These are phyloP conservation scores for Cicer pinnatifidum DNA, from an alignment of 306 rosid species.

Conservation along the genomic window DNA sequence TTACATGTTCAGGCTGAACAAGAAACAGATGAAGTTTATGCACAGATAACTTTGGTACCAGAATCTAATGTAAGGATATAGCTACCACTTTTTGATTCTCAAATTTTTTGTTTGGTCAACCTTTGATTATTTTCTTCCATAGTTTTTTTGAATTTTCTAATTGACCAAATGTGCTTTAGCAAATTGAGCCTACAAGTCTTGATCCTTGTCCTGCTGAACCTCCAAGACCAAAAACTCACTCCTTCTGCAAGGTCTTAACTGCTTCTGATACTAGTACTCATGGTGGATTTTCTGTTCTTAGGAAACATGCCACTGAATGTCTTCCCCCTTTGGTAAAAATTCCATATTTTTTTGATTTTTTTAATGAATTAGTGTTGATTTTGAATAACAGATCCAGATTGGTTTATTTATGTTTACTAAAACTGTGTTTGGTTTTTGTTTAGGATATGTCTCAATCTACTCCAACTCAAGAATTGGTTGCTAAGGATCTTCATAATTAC, in stretches of 20 bases:
- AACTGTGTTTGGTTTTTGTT: slow-evolving; percentile 21
- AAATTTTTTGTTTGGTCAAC: slow-evolving; percentile 38
- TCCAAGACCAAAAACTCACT: slow-evolving; percentile 58
- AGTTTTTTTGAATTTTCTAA: slow-evolving; percentile 44
- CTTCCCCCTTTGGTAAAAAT: slow-evolving; percentile 80
- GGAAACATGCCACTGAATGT: slow-evolving; percentile 93
- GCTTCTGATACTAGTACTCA: slow-evolving; percentile 98
- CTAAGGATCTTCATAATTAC: slow-evolving; percentile 89
- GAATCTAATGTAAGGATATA: slow-evolving; percentile 69
- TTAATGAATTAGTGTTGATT: slow-evolving; percentile 13
- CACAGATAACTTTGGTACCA: slow-evolving; percentile 81
- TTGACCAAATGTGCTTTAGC: slow-evolving; percentile 51
- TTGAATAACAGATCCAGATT: not conserved
- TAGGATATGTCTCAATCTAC: slow-evolving; percentile 88
- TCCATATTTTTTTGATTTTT: not conserved
- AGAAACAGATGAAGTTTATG: slow-evolving; percentile 93
- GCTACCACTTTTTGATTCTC: slow-evolving; percentile 41
- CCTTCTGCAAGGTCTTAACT: slow-evolving; percentile 85
- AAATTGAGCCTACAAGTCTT: slow-evolving; percentile 63
- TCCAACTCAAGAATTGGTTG: slow-evolving; percentile 91
- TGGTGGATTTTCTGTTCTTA: slow-evolving; percentile 48
- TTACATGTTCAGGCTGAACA: slow-evolving; percentile 75
- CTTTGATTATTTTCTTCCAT: slow-evolving; percentile 40
- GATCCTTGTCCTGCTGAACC: slow-evolving; percentile 59
- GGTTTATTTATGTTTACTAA: slow-evolving; percentile 15